Base-by-base conservation (phyloP, 83 land plant species). In the Diphasiastrum complanatum region DNA sequence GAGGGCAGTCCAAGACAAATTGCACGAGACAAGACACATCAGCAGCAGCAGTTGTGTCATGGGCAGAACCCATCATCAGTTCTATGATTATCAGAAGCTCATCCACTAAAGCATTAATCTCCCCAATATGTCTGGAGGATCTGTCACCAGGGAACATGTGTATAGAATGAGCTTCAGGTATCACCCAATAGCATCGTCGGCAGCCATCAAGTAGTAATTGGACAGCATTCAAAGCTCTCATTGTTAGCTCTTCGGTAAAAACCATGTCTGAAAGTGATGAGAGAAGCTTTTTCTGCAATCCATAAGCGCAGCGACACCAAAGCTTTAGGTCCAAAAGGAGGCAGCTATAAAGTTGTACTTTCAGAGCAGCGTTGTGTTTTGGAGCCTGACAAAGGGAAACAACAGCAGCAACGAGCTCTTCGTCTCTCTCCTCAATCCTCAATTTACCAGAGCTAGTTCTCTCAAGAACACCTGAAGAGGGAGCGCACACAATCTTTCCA, bases 201-300 rank as follows among this genome's bases (percentile, higher is more conserved):
- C 92, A 89, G 51, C 99, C 96, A 84, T 93, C 99, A 60, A 93
- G 79, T 50, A 93, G 96, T 83, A 83, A 73, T 60, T 93, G 99
- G 35, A 93, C 68, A 41, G 96, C 96, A 82, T 89, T 89, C 11
- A 96, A 96, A 62, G 85, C 86, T 28, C 96, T 72, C 96, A 93
- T 83, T 28, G 81, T 83, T 26, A 73, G 69, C 35, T 91, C 60
- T 66, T 93, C 99, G 24, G 92, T 79, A 68, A 93, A 89, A 61
- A 89, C 99, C 96, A 93, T 89, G 63, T 93, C 99, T 51, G 99
- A 82, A 69, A 93, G 88, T 28, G 96, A 79, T 23, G 99, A 93
- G 0, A 93, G 75, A 52, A 93, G 85, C 74, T 89, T 93, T 63
- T 93, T 93, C 48, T 93, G 99, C n/a, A 93, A 64, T 1, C 99